Evolutionary conservation across 345 rosid genomes (phyloP), one percentile per base, ranked within the genome.

Genomic region (Gossypium arboreum): DNA sequence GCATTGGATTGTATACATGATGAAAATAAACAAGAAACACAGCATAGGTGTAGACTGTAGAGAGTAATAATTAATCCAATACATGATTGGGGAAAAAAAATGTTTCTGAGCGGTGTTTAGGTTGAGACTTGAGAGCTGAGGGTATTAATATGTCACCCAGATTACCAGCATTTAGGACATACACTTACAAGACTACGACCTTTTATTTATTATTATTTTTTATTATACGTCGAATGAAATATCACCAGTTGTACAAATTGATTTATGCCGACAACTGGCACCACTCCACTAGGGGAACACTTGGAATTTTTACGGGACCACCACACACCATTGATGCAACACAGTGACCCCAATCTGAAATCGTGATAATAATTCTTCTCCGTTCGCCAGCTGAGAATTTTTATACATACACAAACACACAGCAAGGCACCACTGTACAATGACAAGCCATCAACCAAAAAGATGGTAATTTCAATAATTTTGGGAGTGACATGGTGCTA

Each of bases 241-340:
- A 57, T 64, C 50, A 64, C 15, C 50, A 39, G 13, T 57, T 57
- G 61, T 57, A 57, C 15, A 57, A 20, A 56, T 18, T 56, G 25
- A 56, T 56, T 56, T 56, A 22, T 57, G 25, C 29, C 27, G 22
- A 10, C 68, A 39, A 64, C 68, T 64, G 68, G 68, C 68, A 41
- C 25, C 50, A n/a, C 45, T 11, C 68, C 68, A 64, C 68, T 41
- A 4, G 15, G 68, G 50, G 50, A 64, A n/a, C 50, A 39, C 22
- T n/a, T 15, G 45, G 67, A 62, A 34, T 62, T 34, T 17, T 62
- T 9, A 39, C 8, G 24, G 50, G 68, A 39, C 68, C 68, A 39
- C 68, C 12, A 18, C 61, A 20, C 0, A 12, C 43, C 50, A 52
- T 18, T 52, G 22, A 25, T 48, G 73, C 68, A 68, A 7, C 58